These are phyloP conservation scores for Peronospora belbahrii DNA, from an alignment of 352 stramenopile species.

Conservation along the genomic window DNA sequence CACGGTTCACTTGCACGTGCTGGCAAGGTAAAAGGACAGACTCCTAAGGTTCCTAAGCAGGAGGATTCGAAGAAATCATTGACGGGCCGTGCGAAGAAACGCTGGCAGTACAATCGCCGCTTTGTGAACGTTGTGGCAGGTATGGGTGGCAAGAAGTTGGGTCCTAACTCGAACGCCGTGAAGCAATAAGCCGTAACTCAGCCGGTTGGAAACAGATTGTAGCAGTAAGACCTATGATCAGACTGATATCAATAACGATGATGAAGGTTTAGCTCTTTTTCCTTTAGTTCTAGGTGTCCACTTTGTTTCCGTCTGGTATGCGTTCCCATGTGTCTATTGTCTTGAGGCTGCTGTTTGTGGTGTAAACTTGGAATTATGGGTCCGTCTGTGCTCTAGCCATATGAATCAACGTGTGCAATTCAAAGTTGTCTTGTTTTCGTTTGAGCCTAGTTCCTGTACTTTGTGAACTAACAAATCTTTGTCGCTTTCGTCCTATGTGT, in stretches of 20 bases:
- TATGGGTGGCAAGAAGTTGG: slow-evolving; percentile 95
- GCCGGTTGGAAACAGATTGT: slow-evolving; percentile 3
- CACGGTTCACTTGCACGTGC: slow-evolving; percentile 99
- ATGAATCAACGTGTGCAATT: no score
- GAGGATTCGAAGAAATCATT: slow-evolving; percentile 98
- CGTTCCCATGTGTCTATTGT: no score
- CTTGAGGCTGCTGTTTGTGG: no score
- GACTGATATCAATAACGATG: slow-evolving; percentile 2
- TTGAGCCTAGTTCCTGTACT: no score
- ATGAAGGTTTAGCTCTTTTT: slow-evolving; percentile 5
- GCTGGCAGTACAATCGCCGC: slow-evolving; percentile 99
- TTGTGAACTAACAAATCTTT: no score
- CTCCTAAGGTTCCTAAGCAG: slow-evolving; percentile 98
- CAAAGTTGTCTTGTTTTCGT: no score
- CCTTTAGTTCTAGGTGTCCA: background rate
- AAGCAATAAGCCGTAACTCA: slow-evolving; percentile 47
- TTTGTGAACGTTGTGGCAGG: slow-evolving; percentile 99
- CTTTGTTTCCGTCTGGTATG: no score
- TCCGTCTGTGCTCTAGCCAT: no score
- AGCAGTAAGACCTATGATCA: slow-evolving; percentile 1
- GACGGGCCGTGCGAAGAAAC: slow-evolving; percentile 98
- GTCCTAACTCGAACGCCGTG: slow-evolving; percentile 97
- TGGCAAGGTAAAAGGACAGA: slow-evolving; percentile 99
- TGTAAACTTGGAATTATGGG: no score
- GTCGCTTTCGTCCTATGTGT: no score